Evolutionary conservation across 352 stramenopile species (phyloP), one percentile per base, ranked within the genome.

Genomic region (Phytophthora foliorum): DNA sequence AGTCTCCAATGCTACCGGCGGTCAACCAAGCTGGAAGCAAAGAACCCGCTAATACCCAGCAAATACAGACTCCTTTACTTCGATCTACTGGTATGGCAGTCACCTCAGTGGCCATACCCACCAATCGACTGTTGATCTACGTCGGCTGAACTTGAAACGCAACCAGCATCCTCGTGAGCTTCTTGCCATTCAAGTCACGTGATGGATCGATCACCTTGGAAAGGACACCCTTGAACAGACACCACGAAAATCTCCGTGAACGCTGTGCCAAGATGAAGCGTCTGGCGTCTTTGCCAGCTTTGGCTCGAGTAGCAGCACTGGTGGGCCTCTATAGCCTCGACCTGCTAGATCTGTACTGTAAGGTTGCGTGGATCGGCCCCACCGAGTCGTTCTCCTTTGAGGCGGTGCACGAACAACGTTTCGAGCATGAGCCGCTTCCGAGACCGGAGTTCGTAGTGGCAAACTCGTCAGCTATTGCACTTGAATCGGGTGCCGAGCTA

Each of bases 351-450:
- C 45, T 74, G 8, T 66, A 74, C 44, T 56, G 57, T 36, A 86
- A 86, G 32, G 39, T 79, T 16, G 36, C 49, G 8, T 82, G 73
- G 75, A 69, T 84, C 42, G 73, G 75, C 4, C 57, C 71, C 16
- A 54, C 45, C n/a, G 75, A 82, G 7, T 78, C 75, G 5, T 86
- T 74, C 48, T 67, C 74, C 11, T 86, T 84, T 25, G 41, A 60
- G 9, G 59, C 69, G 19, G 60, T 55, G 14, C 66, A 62, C 50
- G 67, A 75, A 2, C 48, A 57, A 21, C 9, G 27, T 4, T 78
- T 86, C 25, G 50, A 72, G 3, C 6, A 51, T 3, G 55, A 64
- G 21, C 53, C 67, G 1, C 39, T 84, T 27, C 29, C 53, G 22
- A 72, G 34, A 38, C 58, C 69, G 6, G 41, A 6, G 3, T 76